Evolutionary conservation across 495 filamentous ascomycete genomes (phyloP).

Genomic region (Talaromyces ruber): DNA sequence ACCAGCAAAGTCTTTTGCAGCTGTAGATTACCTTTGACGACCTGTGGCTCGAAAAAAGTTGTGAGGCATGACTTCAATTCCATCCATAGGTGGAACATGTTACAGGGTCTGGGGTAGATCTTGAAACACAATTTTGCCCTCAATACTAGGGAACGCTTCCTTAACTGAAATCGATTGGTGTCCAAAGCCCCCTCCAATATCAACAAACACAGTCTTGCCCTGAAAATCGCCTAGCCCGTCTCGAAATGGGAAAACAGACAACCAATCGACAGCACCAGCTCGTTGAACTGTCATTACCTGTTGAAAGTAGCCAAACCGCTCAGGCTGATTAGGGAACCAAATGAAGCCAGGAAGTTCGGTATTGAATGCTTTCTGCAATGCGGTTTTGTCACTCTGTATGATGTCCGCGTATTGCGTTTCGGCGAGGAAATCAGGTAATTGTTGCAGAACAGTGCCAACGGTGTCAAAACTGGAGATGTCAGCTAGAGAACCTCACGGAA

Average conservation of each 20-base stretch:
- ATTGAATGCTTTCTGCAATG: conserved; percentile 31
- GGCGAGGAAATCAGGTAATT: conserved; percentile 28
- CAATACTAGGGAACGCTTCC: conserved; percentile 24
- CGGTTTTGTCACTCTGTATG: conserved; percentile 20
- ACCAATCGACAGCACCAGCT: conserved; percentile 19
- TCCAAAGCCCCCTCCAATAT: conserved; percentile 45
- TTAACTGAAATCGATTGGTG: conserved; percentile 39
- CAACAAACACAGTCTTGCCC: conserved; percentile 24
- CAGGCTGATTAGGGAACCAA: conserved; percentile 29
- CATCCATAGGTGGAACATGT: conserved; percentile 23
- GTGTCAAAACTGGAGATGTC: conserved; percentile 24
- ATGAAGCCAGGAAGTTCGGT: conserved; percentile 29
- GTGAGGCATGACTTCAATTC: conserved; percentile 35
- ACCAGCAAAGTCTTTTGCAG: too few relatives aligned
- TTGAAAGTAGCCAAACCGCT: conserved; percentile 24
- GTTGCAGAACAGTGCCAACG: conserved; percentile 14
- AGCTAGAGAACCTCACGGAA: background rate
- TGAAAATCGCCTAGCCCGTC: background rate
- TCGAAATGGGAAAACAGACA: conserved; percentile 18
- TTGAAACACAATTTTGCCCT: conserved; percentile 42
- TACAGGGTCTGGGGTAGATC: conserved; percentile 37
- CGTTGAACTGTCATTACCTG: conserved; percentile 25
- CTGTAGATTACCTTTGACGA: conserved; percentile 26
- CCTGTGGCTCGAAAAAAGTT: conserved; percentile 45
- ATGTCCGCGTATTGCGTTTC: conserved; percentile 30